Base-by-base conservation (phyloP, 345 rosid genomes). In the Trapa bicornis region DNA sequence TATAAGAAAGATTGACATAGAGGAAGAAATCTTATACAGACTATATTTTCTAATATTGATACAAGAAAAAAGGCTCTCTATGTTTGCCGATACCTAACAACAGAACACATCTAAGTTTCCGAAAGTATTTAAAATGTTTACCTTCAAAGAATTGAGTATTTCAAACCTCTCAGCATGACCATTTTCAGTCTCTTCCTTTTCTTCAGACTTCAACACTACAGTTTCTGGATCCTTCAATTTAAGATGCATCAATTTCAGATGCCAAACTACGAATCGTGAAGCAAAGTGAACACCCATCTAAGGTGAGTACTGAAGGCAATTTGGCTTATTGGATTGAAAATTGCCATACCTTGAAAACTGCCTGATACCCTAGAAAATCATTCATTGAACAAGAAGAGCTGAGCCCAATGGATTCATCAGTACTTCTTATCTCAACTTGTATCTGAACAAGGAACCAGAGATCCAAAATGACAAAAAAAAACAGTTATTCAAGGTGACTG, bases 321-420 rank as follows among this genome's bases (percentile, higher is more conserved):
- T 22, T 35, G 45, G 37, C 5, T 37, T 32, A 53, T 16, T 29
- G n/a, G 48, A 71, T 33, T 71, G 36, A 41, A 22, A 65, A 16
- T 52, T 17, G 13, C 17, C 22, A 65, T 85, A 91, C 99, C 96
- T 87, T 79, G 68, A 87, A 91, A 78, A 75, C 91, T 72, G 97
- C 90, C 77, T 80, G 91, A 79, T 83, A 94, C 41, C 97, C 99
- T 75, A 43, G 89, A 82, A 91, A 91, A 22, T 66, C 85, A 47
- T 88, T 74, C 76, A 75, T 83, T 47, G 91, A 83, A 81, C 88
- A 82, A 63, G 96, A 72, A 65, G 97, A 82, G 66, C 92, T 85
- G 72, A 91, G 81, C 76, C 77, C 52, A 72, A 91, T 78, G 69
- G 91, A 83, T 66, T 77, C 76, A 61, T 76, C 72, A 66, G 84